Conservation (phyloP, 495 filamentous ascomycete species). For the Durotheca rogersii region DNA sequence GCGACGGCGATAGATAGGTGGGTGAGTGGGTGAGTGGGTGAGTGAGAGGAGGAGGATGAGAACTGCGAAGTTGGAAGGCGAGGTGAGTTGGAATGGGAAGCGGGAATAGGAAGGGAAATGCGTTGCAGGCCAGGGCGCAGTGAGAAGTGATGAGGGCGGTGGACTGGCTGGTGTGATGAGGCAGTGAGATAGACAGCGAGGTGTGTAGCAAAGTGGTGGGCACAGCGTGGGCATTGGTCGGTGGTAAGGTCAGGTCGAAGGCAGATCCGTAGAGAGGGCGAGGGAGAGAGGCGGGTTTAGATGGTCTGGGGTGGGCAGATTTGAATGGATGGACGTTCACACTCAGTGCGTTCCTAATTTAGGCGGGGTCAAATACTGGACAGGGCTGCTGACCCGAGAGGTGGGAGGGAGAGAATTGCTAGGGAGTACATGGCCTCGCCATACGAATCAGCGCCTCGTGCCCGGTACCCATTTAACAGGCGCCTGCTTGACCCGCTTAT, state of each 20-base stretch:
- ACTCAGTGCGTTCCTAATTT: constrained; percentile 13
- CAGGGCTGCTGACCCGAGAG: background rate
- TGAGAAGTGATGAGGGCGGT: background rate
- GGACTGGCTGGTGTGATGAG: constrained; percentile 13
- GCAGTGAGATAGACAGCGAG: too few relatives aligned
- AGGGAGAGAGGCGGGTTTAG: constrained; percentile 6
- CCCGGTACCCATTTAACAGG: constrained; percentile 23
- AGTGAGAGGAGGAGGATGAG: background rate
- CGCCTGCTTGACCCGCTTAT: too few relatives aligned
- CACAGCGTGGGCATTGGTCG: too few relatives aligned
- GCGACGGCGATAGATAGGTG: too few relatives aligned
- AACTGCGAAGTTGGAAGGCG: constrained; percentile 18
- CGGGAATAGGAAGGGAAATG: constrained; percentile 19
- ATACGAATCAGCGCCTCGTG: background rate
- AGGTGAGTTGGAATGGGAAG: constrained; percentile 2
- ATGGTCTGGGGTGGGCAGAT: constrained; percentile 7
- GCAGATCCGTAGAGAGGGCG: too few relatives aligned
- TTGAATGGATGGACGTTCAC: background rate
- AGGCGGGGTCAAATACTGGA: constrained; percentile 17
- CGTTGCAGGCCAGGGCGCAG: constrained; percentile 13
- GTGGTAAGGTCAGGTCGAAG: too few relatives aligned
- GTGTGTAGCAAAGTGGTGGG: too few relatives aligned
- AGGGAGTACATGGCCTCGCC: too few relatives aligned
- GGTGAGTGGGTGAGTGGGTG: background rate
- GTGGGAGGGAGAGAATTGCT: background rate